A percentile compares a stretch with the other conserved stretches of the same genome.
Evolutionary conservation across 2,329 filamentous ascomycete genomes (phyloP).

Genomic region (Pyricularia pennisetigena): DNA sequence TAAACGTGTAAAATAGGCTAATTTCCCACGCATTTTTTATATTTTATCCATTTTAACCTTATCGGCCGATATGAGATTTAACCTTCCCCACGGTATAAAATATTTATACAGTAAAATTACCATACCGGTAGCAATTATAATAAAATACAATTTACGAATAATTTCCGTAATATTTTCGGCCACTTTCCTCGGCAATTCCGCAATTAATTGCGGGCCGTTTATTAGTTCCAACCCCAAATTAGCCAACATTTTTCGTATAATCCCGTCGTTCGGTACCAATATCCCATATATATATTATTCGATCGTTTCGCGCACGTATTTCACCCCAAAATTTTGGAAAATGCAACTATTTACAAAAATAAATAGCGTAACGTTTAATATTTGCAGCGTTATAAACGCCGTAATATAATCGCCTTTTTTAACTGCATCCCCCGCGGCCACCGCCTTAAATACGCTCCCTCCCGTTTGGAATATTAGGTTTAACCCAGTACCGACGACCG

Average conservation of each 20-base stretch:
- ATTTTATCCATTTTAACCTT: background rate
- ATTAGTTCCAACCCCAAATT: background rate
- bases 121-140: conserved; percentile 15
- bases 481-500: conserved; percentile 20
- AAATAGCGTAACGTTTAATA: conserved; percentile 16
- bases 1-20: background rate
- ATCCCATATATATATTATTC: conserved; percentile 9
- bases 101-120: conserved; percentile 8
- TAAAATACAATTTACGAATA: conserved; percentile 16
- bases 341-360: conserved; percentile 18
- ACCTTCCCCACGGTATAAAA: background rate
- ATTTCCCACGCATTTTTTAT: background rate
- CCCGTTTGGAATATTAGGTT: conserved; percentile 21
- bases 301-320: conserved; percentile 10
- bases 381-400: conserved; percentile 23
- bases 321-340: conserved; percentile 20
- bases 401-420: conserved; percentile 17
- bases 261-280: conserved; percentile 4
- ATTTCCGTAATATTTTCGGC: conserved; percentile 15
- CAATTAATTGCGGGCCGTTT: background rate
- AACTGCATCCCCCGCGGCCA: background rate
- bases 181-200: background rate
- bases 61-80: background rate
- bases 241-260: background rate
- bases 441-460: conserved; percentile 13